phyloP scores from a whole-genome alignment of 345 rosid genomes.

The Nasturtium officinale region DNA sequence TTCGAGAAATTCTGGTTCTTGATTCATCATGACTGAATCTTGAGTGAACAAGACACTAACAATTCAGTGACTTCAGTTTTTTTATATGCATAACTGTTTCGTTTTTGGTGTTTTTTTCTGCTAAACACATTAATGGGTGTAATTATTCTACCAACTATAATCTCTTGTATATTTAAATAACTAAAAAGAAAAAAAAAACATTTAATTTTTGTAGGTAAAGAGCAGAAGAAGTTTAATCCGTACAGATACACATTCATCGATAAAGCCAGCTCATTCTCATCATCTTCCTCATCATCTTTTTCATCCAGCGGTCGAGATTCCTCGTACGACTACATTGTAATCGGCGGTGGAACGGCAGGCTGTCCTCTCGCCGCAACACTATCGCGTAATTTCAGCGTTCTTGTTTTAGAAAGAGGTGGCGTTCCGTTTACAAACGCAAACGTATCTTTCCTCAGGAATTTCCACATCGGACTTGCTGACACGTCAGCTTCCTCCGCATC shows the following conservation, averaged over 20 bases:
- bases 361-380: conserved; percentile 94
- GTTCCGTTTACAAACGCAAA: conserved; percentile 91
- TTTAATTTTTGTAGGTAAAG: conserved; percentile 22
- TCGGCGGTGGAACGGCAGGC: conserved; percentile 98
- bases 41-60: conserved; percentile 20
- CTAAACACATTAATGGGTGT: conserved; percentile 27
- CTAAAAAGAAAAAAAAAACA: background rate
- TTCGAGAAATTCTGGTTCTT: background rate
- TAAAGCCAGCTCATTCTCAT: conserved; percentile 75
- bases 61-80: conserved; percentile 13
- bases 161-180: background rate
- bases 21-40: conserved; percentile 19
- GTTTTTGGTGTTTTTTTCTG: conserved; percentile 1
- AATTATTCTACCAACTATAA: conserved; percentile 34
- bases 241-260: conserved; percentile 71
- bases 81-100: conserved; percentile 9
- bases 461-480: conserved; percentile 80
- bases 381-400: conserved; percentile 75
- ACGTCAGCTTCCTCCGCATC: conserved; percentile 82
- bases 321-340: conserved; percentile 75
- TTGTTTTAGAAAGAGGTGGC: conserved; percentile 91
- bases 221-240: conserved; percentile 42
- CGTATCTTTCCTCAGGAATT: conserved; percentile 75
- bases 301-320: conserved; percentile 53
- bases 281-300: conserved; percentile 58